These are phyloP conservation scores for Globisporangium apiculatum DNA, from an alignment of 352 stramenopile genomes.

Conservation along the genomic window DNA sequence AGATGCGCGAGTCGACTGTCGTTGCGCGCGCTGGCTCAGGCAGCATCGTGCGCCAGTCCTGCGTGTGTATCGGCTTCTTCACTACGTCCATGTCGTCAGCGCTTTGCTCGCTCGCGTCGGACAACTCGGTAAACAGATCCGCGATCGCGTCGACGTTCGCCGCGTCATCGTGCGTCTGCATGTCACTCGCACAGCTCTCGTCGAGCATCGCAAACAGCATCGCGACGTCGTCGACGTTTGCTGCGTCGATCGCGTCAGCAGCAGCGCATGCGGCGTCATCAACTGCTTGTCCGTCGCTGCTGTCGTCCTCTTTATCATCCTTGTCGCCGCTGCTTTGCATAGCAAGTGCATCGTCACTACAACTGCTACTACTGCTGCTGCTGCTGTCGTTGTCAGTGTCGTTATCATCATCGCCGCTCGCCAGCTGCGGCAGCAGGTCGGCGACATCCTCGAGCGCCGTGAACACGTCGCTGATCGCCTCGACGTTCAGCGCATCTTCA, in stretches of 20 bases:
- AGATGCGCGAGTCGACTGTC: slow-evolving; percentile 41
- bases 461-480: slow-evolving; percentile 52
- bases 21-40: slow-evolving; percentile 25
- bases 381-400: not conserved
- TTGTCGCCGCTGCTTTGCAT: slow-evolving; percentile 8
- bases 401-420: not conserved
- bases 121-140: slow-evolving; percentile 21
- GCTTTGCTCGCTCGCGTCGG: slow-evolving; percentile 10
- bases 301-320: slow-evolving; percentile 21
- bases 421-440: not conserved
- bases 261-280: not conserved
- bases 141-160: slow-evolving; percentile 15
- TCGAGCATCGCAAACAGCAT: slow-evolving; percentile 4
- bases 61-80: not conserved
- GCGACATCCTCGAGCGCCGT: slow-evolving; percentile 23
- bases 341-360: not conserved
- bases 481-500: slow-evolving; percentile 43
- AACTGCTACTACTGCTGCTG: not conserved
- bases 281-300: slow-evolving; percentile 13
- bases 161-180: slow-evolving; percentile 4
- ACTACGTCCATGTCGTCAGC: too few relatives aligned
- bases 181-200: not conserved
- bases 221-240: slow-evolving; percentile 4
- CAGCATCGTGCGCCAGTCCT: slow-evolving; percentile 19
- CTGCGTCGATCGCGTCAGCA: not conserved